phyloP scores from a whole-genome alignment of 108 stramenopile species.

The Pseudonitzschia delicatissima region DNA sequence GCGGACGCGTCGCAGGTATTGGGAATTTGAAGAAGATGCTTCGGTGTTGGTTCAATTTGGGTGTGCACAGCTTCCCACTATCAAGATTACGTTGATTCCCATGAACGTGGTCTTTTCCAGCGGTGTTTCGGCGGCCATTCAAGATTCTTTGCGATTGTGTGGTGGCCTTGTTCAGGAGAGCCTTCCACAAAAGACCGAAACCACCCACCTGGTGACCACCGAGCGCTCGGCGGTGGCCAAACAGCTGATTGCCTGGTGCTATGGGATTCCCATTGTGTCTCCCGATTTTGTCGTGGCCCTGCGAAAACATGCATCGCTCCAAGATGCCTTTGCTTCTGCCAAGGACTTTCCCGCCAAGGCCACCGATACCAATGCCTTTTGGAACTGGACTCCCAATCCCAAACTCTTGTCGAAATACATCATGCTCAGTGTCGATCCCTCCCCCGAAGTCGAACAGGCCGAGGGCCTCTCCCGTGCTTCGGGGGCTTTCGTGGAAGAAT shows the following conservation, averaged over 20 bases:
- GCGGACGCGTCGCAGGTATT: slow-evolving; percentile 16
- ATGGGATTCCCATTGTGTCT: slow-evolving; percentile 25
- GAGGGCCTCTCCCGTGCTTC: slow-evolving; percentile 13
- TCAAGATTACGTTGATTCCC: slow-evolving; percentile 24
- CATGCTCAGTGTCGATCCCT: slow-evolving; percentile 13
- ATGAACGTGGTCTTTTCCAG: slow-evolving; percentile 14
- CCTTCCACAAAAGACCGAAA: slow-evolving; percentile 5
- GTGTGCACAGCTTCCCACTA: slow-evolving; percentile 12
- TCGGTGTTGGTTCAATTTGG: slow-evolving; percentile 26
- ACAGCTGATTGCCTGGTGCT: slow-evolving; percentile 29
- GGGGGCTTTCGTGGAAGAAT: slow-evolving; percentile 14
- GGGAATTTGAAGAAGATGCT: not conserved
- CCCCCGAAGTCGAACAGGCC: not conserved
- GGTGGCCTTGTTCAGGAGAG: slow-evolving; percentile 7
- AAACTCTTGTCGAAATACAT: slow-evolving; percentile 14
- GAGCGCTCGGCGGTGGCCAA: slow-evolving; percentile 16
- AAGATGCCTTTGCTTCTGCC: slow-evolving; percentile 14
- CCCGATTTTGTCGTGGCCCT: slow-evolving; percentile 18
- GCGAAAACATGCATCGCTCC: not conserved
- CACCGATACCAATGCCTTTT: slow-evolving; percentile 6
- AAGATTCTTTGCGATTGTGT: not conserved
- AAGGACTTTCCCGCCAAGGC: slow-evolving; percentile 2
- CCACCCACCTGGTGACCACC: slow-evolving; percentile 25
- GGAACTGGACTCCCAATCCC: slow-evolving; percentile 8
- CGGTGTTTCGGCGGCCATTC: not conserved